phyloP scores from a whole-genome alignment of 495 filamentous ascomycete genomes.

The Penicillium dipodomyicola region DNA sequence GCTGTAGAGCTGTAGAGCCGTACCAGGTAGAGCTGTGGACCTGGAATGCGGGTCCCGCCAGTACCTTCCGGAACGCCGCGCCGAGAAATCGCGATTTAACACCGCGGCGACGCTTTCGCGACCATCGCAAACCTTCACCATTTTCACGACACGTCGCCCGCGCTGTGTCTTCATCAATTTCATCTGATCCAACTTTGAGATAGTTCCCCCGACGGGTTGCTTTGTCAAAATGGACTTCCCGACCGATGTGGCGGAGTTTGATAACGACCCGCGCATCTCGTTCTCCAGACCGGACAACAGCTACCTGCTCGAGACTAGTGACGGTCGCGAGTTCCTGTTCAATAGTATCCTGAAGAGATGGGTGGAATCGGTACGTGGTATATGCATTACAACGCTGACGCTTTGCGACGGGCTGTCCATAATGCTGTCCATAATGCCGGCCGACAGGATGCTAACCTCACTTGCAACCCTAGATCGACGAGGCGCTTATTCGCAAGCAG shows the following conservation, averaged over 20 bases:
- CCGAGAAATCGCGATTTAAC: no score
- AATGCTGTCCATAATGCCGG: conserved; percentile 1
- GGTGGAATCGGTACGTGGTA: conserved; percentile 63
- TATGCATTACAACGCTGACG: conserved; percentile 15
- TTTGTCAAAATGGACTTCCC: conserved; percentile 50
- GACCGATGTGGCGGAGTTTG: conserved; percentile 70
- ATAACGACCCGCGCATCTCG: conserved; percentile 77
- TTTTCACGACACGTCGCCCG: neutral
- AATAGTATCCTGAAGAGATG: conserved; percentile 71
- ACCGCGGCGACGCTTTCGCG: no score
- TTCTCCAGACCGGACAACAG: conserved; percentile 78
- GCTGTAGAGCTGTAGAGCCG: neutral
- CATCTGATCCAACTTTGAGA: no score
- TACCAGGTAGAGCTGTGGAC: neutral
- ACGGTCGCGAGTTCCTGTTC: conserved; percentile 83
- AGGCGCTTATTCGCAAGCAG: conserved; percentile 75
- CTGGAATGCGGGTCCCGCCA: neutral
- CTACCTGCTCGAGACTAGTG: conserved; percentile 79
- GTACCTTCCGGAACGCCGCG: neutral
- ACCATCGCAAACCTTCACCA: neutral
- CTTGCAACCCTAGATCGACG: conserved; percentile 58
- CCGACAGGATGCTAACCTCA: conserved; percentile 7
- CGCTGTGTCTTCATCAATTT: accelerated
- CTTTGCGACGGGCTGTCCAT: neutral
- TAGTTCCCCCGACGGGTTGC: no score